Base-by-base conservation (phyloP, 1,284 basidiomycete genomes). In the Moesziomyces aphidis region DNA sequence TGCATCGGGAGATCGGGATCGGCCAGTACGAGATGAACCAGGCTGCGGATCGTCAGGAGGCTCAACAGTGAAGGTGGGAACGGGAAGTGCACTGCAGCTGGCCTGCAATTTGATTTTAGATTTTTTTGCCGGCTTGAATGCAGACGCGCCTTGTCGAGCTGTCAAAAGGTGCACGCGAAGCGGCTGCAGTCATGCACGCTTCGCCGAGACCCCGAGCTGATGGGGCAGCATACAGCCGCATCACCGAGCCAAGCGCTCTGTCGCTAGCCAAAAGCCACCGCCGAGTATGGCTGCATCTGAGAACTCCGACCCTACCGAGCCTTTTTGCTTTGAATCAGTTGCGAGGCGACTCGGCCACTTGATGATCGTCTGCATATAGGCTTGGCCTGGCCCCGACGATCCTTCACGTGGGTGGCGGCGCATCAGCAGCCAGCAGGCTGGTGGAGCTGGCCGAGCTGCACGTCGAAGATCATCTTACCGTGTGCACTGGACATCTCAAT, bases 171-270 rank as follows among this genome's bases (percentile, higher is more conserved):
- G 56, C 56, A 19, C 43, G 13, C 39, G 39, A 19, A 42, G 17
- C 13, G 39, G 39, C 39, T 17, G 17, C 19, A 19, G 36, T 26
- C 43, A 55, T 55, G 61, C 61, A 55, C 39, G 23, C 21, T 49
- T 61, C 39, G n/a, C 58, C 58, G 51, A 54, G 21, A 43, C 61
- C 34, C 61, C 61, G 61, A 62, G 42, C 44, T 23, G 31, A 15
- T 13, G 13, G 5, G 26, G 26, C 31, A 42, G 39, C 39, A 42
- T 42, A 42, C 39, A 42, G 39, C 39, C 7, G 39, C 39, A 42
- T 42, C 17, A n/a, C 23, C 45, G 45, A 46, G 45, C 45, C 31
- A 13, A 13, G 6, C 31, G 13, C 13, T 13, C 31, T 5, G 11
- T 13, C 8, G 31, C 31, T 13, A 34, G 31, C 11, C 13, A 34